These are phyloP conservation scores for Plasmopara muralis DNA, from an alignment of 352 stramenopile genomes.

Conservation along the genomic window DNA sequence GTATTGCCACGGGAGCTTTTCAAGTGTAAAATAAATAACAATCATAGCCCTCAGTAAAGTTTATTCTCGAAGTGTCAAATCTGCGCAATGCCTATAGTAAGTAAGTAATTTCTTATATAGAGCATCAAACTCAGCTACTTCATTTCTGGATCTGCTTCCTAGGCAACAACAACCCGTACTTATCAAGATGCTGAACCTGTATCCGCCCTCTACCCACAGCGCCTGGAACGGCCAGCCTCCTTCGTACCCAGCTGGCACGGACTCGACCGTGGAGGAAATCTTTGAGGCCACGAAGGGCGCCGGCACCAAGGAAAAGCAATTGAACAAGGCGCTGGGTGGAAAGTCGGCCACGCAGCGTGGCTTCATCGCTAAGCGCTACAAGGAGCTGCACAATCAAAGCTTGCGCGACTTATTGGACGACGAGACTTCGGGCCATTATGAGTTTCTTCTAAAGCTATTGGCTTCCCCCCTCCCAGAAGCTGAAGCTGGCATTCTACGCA, in stretches of 20 bases:
- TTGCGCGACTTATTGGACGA: constrained; percentile 55
- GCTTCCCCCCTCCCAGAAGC: constrained; percentile 50
- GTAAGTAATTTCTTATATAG: too few species aligned
- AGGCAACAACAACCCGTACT: not conserved
- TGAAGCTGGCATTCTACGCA: constrained; percentile 52
- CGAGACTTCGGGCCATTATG: constrained; percentile 58
- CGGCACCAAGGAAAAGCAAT: constrained; percentile 57
- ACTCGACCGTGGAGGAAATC: constrained; percentile 56
- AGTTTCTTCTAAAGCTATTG: constrained; percentile 57
- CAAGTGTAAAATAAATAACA: too few species aligned
- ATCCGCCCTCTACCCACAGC: constrained; percentile 61
- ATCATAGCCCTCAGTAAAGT: too few species aligned
- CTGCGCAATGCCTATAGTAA: too few species aligned
- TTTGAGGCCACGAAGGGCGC: constrained; percentile 54
- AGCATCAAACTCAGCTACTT: not conserved
- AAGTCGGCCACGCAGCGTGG: constrained; percentile 55
- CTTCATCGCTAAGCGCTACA: constrained; percentile 66
- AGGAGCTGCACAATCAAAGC: constrained; percentile 53
- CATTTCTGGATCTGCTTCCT: not conserved
- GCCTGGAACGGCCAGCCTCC: constrained; percentile 45
- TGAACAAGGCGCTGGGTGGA: constrained; percentile 51
- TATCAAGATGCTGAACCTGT: constrained; percentile 62
- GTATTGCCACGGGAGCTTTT: too few species aligned
- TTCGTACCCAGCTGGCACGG: constrained; percentile 40
- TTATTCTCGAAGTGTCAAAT: too few species aligned